phyloP scores from a whole-genome alignment of 176 grass and related monocot genomes.

The sorghum (Sorghum bicolor) region Sorghum_bicolor_NCBIv3 NC_012879.2:9313001-9313500 shows the following conservation, averaged over 20 bases:
- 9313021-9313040: background rate
- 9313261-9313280: background rate
- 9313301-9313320: background rate
- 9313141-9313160: background rate
- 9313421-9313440: background rate
- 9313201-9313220: background rate
- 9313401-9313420: background rate
- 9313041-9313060: background rate
- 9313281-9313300: background rate
- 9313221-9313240: background rate
- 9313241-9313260: background rate
- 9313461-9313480: background rate
- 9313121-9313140: background rate
- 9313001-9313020: background rate
- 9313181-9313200: background rate
- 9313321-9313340: background rate
- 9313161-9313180: background rate
- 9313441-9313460: background rate
- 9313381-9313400: background rate
- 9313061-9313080: background rate
- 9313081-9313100: background rate
- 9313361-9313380: background rate
- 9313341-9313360: background rate
- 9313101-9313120: background rate
- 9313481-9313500: background rate